phyloP scores from a whole-genome alignment of 106 monocot genomes.

The Hemerocallis citrina region DNA sequence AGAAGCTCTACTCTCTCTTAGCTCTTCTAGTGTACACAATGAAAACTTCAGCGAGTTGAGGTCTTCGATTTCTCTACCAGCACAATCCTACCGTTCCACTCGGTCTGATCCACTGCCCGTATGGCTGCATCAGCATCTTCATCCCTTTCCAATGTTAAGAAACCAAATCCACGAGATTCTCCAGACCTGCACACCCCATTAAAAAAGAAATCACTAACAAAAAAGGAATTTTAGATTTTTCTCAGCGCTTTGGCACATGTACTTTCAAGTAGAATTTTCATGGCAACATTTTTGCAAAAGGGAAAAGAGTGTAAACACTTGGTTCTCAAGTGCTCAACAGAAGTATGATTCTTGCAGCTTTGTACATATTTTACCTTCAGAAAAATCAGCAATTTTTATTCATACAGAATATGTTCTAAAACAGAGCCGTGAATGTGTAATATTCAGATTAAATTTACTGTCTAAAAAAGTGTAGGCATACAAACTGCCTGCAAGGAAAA shows the following conservation, averaged over 20 bases:
- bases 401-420: not conserved
- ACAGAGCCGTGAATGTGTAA: too few relatives aligned
- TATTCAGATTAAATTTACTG: too few relatives aligned
- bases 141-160: slow-evolving; percentile 59
- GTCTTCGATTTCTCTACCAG: slow-evolving; percentile 63
- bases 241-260: too few relatives aligned
- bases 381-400: too few relatives aligned
- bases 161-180: slow-evolving; percentile 20
- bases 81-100: slow-evolving; percentile 55
- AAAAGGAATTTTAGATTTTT: too few relatives aligned
- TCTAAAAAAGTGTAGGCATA: too few relatives aligned
- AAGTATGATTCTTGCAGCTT: not conserved
- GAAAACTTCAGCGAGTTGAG: slow-evolving; percentile 26
- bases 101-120: slow-evolving; percentile 50
- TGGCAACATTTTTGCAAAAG: too few relatives aligned
- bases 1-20: not conserved
- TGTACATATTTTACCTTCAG: not conserved
- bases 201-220: too few relatives aligned
- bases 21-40: not conserved
- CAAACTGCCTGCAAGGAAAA: not conserved
- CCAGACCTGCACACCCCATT: too few relatives aligned
- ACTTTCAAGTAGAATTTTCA: too few relatives aligned
- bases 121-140: slow-evolving; percentile 68
- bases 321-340: too few relatives aligned
- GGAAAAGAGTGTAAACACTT: too few relatives aligned